phyloP scores from a whole-genome alignment of 2,329 filamentous ascomycete genomes.

The Periconia sp. region DNA sequence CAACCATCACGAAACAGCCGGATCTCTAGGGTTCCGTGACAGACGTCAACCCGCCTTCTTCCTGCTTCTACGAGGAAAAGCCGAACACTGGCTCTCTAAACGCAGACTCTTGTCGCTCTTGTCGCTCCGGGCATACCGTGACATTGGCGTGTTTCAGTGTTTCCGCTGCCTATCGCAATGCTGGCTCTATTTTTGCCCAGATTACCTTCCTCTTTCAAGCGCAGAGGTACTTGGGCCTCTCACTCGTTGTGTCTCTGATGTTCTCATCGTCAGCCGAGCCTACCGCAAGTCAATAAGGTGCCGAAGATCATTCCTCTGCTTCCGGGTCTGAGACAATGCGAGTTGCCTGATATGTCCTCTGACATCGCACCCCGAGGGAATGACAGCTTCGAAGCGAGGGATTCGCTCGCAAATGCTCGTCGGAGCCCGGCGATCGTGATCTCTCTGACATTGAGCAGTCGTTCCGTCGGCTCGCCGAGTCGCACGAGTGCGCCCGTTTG shows the following conservation, averaged over 20 bases:
- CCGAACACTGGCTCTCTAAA: too few relatives aligned
- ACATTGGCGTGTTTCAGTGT: conserved; percentile 6
- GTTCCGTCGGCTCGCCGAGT: too few relatives aligned
- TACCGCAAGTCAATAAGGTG: neutral
- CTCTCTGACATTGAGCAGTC: too few relatives aligned
- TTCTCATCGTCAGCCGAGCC: neutral
- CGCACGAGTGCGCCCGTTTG: too few relatives aligned
- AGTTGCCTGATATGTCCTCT: too few relatives aligned
- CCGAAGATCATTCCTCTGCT: neutral
- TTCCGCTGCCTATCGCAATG: neutral
- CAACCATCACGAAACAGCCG: conserved; percentile 9
- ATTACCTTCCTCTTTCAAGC: conserved; percentile 1
- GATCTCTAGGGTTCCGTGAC: neutral
- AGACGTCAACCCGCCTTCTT: conserved; percentile 6
- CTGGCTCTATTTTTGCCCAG: neutral
- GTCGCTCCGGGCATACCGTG: neutral
- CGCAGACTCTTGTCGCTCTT: too few relatives aligned
- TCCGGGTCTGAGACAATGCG: neutral
- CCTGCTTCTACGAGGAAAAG: too few relatives aligned
- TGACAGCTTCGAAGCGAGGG: too few relatives aligned
- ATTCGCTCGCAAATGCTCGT: too few relatives aligned
- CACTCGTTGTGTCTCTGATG: neutral
- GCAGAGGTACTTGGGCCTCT: neutral
- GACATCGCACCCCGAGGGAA: too few relatives aligned
- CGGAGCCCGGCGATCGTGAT: too few relatives aligned